Evolutionary conservation across 176 grass and related monocot genomes (phyloP).

Genomic region (Themeda triandra): DNA sequence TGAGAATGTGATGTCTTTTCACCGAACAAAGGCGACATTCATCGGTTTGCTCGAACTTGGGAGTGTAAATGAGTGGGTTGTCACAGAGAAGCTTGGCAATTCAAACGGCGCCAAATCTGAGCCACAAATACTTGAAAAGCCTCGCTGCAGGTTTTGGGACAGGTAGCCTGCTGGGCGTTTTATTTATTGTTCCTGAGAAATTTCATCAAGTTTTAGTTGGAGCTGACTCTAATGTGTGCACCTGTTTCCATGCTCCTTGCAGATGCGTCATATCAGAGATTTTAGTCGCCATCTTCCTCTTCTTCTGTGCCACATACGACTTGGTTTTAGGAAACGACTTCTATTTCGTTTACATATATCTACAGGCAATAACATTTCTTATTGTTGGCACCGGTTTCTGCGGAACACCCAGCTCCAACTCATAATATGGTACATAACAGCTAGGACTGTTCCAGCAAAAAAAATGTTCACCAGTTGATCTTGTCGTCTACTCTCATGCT

Average conservation of each 20-base stretch:
- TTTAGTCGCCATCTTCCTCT: slow-evolving; percentile 58
- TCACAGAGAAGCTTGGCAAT: slow-evolving; percentile 86
- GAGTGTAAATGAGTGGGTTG: slow-evolving; percentile 89
- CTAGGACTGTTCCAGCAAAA: slow-evolving; percentile 15
- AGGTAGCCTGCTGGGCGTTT: slow-evolving; percentile 46
- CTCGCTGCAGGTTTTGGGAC: slow-evolving; percentile 52
- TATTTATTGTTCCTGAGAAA: not conserved
- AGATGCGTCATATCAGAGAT: slow-evolving; percentile 71
- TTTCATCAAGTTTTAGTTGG: not conserved
- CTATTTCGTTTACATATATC: slow-evolving; percentile 83
- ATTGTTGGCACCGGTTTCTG: slow-evolving; percentile 78
- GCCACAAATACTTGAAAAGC: slow-evolving; percentile 57
- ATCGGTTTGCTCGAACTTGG: slow-evolving; percentile 81
- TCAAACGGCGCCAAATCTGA: slow-evolving; percentile 26
- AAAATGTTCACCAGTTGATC: not conserved
- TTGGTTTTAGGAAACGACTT: slow-evolving; percentile 49
- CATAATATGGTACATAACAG: slow-evolving; percentile 14
- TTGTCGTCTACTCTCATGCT: too few relatives aligned
- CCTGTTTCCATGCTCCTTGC: slow-evolving; percentile 6
- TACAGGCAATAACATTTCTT: slow-evolving; percentile 85
- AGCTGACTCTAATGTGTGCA: not conserved
- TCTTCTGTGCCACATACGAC: slow-evolving; percentile 71
- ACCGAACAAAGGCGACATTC: slow-evolving; percentile 78
- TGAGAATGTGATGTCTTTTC: slow-evolving; percentile 98
- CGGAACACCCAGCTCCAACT: slow-evolving; percentile 51